Evolutionary conservation across 2,329 filamentous ascomycete genomes (phyloP).

Genomic region (Thelonectria blattea): DNA sequence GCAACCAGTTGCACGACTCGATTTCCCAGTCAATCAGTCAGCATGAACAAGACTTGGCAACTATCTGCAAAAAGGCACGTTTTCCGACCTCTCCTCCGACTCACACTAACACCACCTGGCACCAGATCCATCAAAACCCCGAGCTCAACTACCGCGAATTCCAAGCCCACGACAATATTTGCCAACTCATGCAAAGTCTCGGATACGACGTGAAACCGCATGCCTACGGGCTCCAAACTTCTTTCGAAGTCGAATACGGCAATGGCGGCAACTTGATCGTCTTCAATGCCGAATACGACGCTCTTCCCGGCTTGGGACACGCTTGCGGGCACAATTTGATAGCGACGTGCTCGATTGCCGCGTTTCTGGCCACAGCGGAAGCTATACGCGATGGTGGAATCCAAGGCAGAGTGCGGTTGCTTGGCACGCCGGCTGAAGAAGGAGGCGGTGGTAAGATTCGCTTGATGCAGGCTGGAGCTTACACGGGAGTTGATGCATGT

Average conservation of each 20-base stretch:
- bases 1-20: conserved; percentile 4
- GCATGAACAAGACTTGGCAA: conserved; percentile 23
- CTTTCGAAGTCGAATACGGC: conserved; percentile 49
- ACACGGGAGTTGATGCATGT: conserved; percentile 43
- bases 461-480: conserved; percentile 52
- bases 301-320: conserved; percentile 57
- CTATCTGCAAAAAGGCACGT: conserved; percentile 26
- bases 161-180: conserved; percentile 50
- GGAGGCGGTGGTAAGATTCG: conserved; percentile 58
- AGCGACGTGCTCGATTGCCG: conserved; percentile 54
- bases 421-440: conserved; percentile 62
- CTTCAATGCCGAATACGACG: conserved; percentile 52
- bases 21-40: conserved; percentile 24
- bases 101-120: neutral
- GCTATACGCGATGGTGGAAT: conserved; percentile 7
- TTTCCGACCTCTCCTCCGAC: rapidly evolving
- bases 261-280: conserved; percentile 47
- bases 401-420: conserved; percentile 37
- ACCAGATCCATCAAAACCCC: conserved; percentile 49
- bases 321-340: conserved; percentile 63
- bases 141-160: conserved; percentile 51
- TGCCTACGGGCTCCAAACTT: conserved; percentile 51
- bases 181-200: conserved; percentile 42
- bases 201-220: conserved; percentile 47
- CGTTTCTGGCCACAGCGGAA: conserved; percentile 38